Base-by-base conservation (phyloP, 257 asterid genomes). In the Fraxinus excelsior region DNA sequence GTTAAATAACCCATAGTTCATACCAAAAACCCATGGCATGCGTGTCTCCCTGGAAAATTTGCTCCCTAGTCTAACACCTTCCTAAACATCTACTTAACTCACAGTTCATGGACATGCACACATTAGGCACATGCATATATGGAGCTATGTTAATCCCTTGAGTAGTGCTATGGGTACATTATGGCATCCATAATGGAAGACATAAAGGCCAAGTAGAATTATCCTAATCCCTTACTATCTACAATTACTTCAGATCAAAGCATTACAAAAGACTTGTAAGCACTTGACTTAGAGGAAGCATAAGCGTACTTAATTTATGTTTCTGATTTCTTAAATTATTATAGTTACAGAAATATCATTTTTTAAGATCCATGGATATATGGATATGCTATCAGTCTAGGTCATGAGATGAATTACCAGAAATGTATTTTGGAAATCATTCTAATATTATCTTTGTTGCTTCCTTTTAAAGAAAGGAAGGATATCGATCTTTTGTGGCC, bases 201-300 rank as follows among this genome's bases (percentile, higher is more conserved):
- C n/a, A n/a, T n/a, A n/a, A n/a, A n/a, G n/a, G n/a, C n/a, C n/a
- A n/a, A n/a, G n/a, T n/a, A n/a, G n/a, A n/a, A n/a, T n/a, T n/a
- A n/a, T n/a, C n/a, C n/a, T 19, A 4, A 11, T 19, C 26, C 2
- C 25, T n/a, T 53, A 3, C 64, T 7, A 53, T 53, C 23, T 7
- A 53, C 64, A 53, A n/a, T 53, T n/a, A 53, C 64, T 53, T 53
- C 64, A 53, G 64, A 53, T 53, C 64, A 53, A 19, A 53, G 56
- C n/a, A n/a, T 46, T 14, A 13, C 19, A 16, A 46, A 46, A 46
- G 7, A 46, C 53, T 13, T 12, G 19, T 13, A 3, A 13, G 53
- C 53, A 44, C 53, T 44, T 44, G 53, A 19, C 62, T 19, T 51
- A 1, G 8, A 53, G 11, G 23, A n/a, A 18, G 26, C 7, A 53